A percentile compares a stretch with the other conserved stretches of the same genome.
Conservation (phyloP, 1,284 basidiomycete species). For the Rhodofomes roseus region DNA sequence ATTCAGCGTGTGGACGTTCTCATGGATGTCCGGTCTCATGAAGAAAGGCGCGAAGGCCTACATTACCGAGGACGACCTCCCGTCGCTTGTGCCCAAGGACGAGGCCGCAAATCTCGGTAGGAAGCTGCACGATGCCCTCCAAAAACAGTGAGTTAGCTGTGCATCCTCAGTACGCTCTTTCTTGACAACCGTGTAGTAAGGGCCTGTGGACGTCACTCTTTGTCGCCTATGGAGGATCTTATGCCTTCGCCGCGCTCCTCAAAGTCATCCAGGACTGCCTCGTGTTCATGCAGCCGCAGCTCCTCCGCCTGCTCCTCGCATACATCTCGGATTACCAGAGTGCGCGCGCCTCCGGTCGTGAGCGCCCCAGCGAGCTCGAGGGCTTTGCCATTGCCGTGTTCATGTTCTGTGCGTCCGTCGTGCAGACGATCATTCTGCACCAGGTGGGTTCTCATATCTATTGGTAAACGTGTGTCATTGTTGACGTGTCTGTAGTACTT, state of each 20-base stretch:
- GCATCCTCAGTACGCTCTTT: neutral
- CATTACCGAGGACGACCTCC: conserved; percentile 79
- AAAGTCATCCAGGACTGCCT: conserved; percentile 81
- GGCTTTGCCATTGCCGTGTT: conserved; percentile 75
- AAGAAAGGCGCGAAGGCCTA: conserved; percentile 56
- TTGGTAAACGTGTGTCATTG: too few species aligned
- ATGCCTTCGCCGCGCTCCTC: conserved; percentile 60
- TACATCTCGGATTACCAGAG: conserved; percentile 80
- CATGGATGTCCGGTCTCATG: conserved; percentile 81
- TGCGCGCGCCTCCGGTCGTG: conserved; percentile 31
- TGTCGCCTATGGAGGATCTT: conserved; percentile 78
- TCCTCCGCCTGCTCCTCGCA: conserved; percentile 76
- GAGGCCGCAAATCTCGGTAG: conserved; percentile 71
- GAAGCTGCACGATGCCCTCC: conserved; percentile 56
- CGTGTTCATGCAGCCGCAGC: conserved; percentile 86
- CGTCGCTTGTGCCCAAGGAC: conserved; percentile 62
- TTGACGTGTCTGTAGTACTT: conserved; percentile 57
- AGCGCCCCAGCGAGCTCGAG: conserved; percentile 37
- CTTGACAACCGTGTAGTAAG: conserved; percentile 28
- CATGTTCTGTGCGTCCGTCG: conserved; percentile 79
- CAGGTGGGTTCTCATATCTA: conserved; percentile 48
- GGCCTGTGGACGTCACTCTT: conserved; percentile 74
- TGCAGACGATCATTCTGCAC: conserved; percentile 84
- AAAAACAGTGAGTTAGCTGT: conserved; percentile 51
- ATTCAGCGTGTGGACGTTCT: conserved; percentile 74